Evolutionary conservation across 495 filamentous ascomycete species (phyloP).

Genomic region (Astrothelium macrocarpum): DNA sequence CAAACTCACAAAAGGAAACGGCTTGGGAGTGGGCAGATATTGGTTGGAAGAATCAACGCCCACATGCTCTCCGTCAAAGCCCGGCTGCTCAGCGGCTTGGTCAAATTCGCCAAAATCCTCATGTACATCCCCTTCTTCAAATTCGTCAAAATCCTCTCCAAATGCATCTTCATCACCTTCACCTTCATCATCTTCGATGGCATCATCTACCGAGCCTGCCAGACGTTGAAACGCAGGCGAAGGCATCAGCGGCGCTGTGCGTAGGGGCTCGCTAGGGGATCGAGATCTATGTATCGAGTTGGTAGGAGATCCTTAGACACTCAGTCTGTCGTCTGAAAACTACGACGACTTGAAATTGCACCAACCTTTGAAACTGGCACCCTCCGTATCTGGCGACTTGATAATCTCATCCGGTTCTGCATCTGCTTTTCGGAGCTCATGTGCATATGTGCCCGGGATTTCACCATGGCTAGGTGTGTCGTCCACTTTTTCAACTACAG

Average conservation of each 20-base stretch:
- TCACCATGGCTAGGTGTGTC: conserved; percentile 67
- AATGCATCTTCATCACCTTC: conserved; percentile 45
- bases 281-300: conserved; percentile 28
- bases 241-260: conserved; percentile 2
- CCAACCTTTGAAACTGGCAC: conserved; percentile 43
- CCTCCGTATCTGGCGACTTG: conserved; percentile 40
- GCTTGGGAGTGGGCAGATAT: background rate
- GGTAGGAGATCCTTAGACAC: conserved; percentile 47
- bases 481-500: conserved; percentile 73
- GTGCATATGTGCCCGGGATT: conserved; percentile 73
- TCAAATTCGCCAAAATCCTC: conserved; percentile 88
- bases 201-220: conserved; percentile 32
- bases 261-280: conserved; percentile 10
- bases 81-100: conserved; percentile 64
- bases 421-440: conserved; percentile 65
- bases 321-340: conserved; percentile 45
- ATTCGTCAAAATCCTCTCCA: conserved; percentile 94
- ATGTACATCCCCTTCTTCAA: conserved; percentile 67
- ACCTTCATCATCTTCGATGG: conserved; percentile 34
- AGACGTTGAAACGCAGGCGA: background rate
- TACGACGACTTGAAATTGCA: conserved; percentile 27
- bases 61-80: conserved; percentile 35
- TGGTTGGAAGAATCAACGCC: conserved; percentile 26
- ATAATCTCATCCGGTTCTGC: conserved; percentile 67
- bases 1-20: background rate